phyloP scores from a whole-genome alignment of 495 filamentous ascomycete species.

The Baudoinia panamericana region DNA sequence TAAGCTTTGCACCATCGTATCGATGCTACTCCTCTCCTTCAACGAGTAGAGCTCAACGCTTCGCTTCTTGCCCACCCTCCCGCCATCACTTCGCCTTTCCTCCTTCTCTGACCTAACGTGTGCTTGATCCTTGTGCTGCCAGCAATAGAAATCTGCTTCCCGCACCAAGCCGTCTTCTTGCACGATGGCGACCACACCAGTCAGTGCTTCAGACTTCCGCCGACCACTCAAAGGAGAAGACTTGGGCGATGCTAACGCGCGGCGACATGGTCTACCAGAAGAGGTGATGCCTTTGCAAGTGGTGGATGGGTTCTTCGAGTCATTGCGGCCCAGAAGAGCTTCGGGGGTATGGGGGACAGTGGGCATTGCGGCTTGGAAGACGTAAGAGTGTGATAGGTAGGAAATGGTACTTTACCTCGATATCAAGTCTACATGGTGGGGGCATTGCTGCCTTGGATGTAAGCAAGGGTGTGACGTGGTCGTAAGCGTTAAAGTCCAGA shows the following conservation, averaged over 20 bases:
- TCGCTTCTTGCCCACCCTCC: slow-evolving; percentile 5
- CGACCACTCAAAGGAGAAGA: slow-evolving; percentile 17
- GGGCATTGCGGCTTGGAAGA: slow-evolving; percentile 6
- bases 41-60: slow-evolving; percentile 29
- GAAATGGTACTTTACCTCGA: background rate
- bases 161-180: slow-evolving; percentile 30
- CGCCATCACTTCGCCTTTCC: slow-evolving; percentile 1
- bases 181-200: slow-evolving; percentile 27
- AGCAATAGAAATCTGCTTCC: slow-evolving; percentile 57
- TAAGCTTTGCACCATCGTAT: slow-evolving; percentile 66
- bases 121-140: slow-evolving; percentile 89
- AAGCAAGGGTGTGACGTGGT: slow-evolving; percentile 2
- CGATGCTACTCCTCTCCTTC: slow-evolving; percentile 58
- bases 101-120: slow-evolving; percentile 10
- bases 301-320: slow-evolving; percentile 68
- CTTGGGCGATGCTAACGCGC: slow-evolving; percentile 42
- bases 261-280: slow-evolving; percentile 65
- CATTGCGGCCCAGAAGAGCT: slow-evolving; percentile 57
- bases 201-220: slow-evolving; percentile 22
- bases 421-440: background rate
- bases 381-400: background rate
- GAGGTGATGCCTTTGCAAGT: slow-evolving; percentile 81
- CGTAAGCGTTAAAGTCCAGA: no score
- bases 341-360: slow-evolving; percentile 66
- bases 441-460: slow-evolving; percentile 4